These are phyloP conservation scores for Exophiala sideris DNA, from an alignment of 2,329 filamentous ascomycete species.

Conservation along the genomic window DNA sequence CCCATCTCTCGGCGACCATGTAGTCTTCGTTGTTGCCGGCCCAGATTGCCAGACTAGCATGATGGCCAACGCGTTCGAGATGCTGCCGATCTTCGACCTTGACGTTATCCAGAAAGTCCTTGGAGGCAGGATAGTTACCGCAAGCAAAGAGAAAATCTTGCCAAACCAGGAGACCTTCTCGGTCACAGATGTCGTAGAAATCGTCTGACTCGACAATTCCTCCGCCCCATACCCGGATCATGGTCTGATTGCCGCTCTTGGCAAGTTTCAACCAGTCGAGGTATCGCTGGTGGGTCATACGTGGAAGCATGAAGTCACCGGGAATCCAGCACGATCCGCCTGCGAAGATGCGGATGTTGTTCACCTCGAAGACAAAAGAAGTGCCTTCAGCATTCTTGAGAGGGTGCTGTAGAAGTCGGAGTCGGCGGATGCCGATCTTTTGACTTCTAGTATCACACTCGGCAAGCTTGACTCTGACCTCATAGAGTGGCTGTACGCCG, in stretches of 20 bases:
- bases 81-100: slow-evolving; percentile 64
- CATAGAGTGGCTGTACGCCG: slow-evolving; percentile 56
- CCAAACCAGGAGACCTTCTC: slow-evolving; percentile 78
- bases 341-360: slow-evolving; percentile 64
- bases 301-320: slow-evolving; percentile 57
- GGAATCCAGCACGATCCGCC: slow-evolving; percentile 66
- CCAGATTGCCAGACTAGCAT: slow-evolving; percentile 82
- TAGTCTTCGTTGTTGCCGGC: slow-evolving; percentile 83
- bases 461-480: slow-evolving; percentile 45
- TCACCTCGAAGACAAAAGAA: slow-evolving; percentile 62
- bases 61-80: slow-evolving; percentile 69
- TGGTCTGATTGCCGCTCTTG: slow-evolving; percentile 59
- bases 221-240: slow-evolving; percentile 68
- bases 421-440: slow-evolving; percentile 54
- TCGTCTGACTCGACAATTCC: slow-evolving; percentile 73
- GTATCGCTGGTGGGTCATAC: slow-evolving; percentile 53
- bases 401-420: slow-evolving; percentile 39
- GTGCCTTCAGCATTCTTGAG: slow-evolving; percentile 52
- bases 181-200: slow-evolving; percentile 74
- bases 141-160: slow-evolving; percentile 87
- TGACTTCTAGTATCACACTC: slow-evolving; percentile 44
- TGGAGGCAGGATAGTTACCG: slow-evolving; percentile 68
- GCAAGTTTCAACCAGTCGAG: slow-evolving; percentile 59
- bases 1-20: not conserved
- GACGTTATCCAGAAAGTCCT: slow-evolving; percentile 60